These are phyloP conservation scores for Vitis hybrid DNA, from an alignment of 177 flowering plant species.

Conservation along the genomic window DNA sequence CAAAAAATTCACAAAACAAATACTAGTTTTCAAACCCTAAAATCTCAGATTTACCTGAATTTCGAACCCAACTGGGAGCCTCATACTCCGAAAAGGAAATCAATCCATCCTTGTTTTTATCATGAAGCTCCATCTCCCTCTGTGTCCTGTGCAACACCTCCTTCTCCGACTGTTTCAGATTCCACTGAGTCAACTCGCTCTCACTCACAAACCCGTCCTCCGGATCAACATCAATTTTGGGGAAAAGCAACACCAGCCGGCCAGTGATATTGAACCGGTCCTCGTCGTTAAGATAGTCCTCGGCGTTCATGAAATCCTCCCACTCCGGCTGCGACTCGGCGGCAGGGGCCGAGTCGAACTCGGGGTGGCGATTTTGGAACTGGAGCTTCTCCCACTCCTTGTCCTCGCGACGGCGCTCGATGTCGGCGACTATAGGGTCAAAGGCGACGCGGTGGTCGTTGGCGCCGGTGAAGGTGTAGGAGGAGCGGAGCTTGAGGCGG, in stretches of 20 bases:
- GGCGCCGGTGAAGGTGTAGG: constrained; percentile 38
- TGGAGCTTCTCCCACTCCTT: constrained; percentile 69
- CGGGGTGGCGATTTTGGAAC: constrained; percentile 42
- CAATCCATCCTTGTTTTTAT: constrained; percentile 84
- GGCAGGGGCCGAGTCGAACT: constrained; percentile 47
- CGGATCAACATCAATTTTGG: constrained; percentile 78
- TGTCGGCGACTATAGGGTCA: constrained; percentile 88
- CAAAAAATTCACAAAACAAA: neutral
- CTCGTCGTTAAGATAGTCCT: constrained; percentile 87
- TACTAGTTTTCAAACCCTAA: neutral
- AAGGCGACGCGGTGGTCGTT: constrained; percentile 60
- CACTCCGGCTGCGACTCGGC: constrained; percentile 84
- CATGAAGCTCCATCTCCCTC: constrained; percentile 89
- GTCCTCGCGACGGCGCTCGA: constrained; percentile 83
- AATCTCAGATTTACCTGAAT: constrained; percentile 35
- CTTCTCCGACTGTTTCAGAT: constrained; percentile 45
- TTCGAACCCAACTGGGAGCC: constrained; percentile 75
- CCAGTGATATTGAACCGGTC: constrained; percentile 76
- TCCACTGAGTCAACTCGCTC: constrained; percentile 79
- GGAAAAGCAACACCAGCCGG: constrained; percentile 67
- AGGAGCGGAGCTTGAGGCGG: constrained; percentile 79
- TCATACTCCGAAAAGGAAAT: constrained; percentile 81
- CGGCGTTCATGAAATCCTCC: constrained; percentile 90
- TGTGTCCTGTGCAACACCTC: constrained; percentile 81
- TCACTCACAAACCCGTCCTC: constrained; percentile 66